Evolutionary conservation across 805 yeast species (phyloP).

Genomic region (Teunomyces cretensis): DNA sequence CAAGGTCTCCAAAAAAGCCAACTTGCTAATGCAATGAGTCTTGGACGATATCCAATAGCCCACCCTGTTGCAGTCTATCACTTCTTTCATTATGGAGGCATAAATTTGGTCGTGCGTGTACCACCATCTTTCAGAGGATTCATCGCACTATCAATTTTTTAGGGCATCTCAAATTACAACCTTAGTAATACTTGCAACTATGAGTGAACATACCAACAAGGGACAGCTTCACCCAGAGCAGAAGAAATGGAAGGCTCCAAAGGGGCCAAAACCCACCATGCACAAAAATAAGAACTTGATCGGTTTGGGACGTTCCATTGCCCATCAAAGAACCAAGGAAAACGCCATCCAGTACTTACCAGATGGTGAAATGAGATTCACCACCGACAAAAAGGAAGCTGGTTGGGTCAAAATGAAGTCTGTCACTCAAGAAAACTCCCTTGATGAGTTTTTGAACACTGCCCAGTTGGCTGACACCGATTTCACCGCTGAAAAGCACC

Average conservation of each 20-base stretch:
- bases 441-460: conserved; percentile 92
- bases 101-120: not conserved
- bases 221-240: conserved; percentile 45
- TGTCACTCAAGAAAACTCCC: conserved; percentile 89
- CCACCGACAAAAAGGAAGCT: conserved; percentile 81
- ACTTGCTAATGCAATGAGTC: too few relatives aligned
- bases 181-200: conserved; percentile 6
- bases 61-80: too few relatives aligned
- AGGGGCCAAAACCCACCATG: conserved; percentile 88
- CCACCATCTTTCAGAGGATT: not conserved
- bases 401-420: conserved; percentile 89
- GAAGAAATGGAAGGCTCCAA: conserved; percentile 83
- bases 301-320: conserved; percentile 83
- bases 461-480: conserved; percentile 96
- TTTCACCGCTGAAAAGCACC: conserved; percentile 86
- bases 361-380: conserved; percentile 86
- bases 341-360: conserved; percentile 71
- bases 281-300: conserved; percentile 80
- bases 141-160: not conserved
- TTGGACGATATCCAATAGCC: too few relatives aligned
- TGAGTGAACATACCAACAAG: conserved; percentile 31
- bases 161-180: not conserved
- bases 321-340: conserved; percentile 68
- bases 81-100: too few relatives aligned
- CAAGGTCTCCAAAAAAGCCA: too few relatives aligned